Evolutionary conservation across 169 alveolate species (phyloP).

Genomic region (Plasmodium falciparum): DNA sequence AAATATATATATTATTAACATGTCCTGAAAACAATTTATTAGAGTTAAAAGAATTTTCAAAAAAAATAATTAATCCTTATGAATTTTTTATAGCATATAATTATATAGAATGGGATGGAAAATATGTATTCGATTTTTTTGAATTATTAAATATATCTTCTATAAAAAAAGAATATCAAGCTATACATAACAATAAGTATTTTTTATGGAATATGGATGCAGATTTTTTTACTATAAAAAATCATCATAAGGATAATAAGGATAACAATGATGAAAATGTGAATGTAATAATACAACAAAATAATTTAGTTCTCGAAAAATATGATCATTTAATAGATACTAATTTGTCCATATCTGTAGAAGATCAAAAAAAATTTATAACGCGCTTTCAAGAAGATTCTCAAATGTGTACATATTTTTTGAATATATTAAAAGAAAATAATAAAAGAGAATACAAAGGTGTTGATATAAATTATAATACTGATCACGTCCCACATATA

Average conservation of each 20-base stretch:
- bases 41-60: constrained; percentile 68
- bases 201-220: constrained; percentile 8
- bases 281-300: not conserved
- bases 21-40: constrained; percentile 79
- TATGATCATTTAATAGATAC: constrained; percentile 47
- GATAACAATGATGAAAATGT: not conserved
- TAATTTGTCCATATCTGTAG: constrained; percentile 18
- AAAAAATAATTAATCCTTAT: constrained; percentile 78
- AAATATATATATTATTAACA: constrained; percentile 80
- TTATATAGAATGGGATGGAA: constrained; percentile 79
- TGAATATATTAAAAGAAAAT: constrained; percentile 43
- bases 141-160: constrained; percentile 32
- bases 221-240: constrained; percentile 5
- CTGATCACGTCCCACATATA: constrained; percentile 5
- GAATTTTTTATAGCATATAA: constrained; percentile 83
- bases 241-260: not conserved
- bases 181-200: constrained; percentile 24
- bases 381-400: constrained; percentile 46
- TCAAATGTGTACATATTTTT: constrained; percentile 51
- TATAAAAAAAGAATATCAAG: constrained; percentile 8
- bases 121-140: constrained; percentile 76
- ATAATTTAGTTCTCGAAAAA: not conserved
- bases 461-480: constrained; percentile 63
- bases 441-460: constrained; percentile 47
- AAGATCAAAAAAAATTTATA: constrained; percentile 58